These are phyloP conservation scores for Letharia columbiana DNA, from an alignment of 495 filamentous ascomycete species.

Conservation along the genomic window DNA sequence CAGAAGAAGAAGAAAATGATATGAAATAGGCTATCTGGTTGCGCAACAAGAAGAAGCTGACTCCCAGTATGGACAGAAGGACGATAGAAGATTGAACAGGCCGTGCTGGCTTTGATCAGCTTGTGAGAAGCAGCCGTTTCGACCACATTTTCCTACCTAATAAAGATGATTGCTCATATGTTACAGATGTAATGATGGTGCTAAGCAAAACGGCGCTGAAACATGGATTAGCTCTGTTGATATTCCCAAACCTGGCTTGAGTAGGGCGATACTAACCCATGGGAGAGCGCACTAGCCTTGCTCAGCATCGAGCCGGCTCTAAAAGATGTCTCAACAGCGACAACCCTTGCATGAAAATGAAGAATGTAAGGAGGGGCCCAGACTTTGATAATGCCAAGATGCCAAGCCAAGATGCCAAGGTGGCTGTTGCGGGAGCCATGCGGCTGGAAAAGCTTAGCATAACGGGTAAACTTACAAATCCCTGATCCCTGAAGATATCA, in stretches of 20 bases:
- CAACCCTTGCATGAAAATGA: conserved; percentile 9
- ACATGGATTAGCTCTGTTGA: conserved; percentile 10
- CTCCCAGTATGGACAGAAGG: conserved; percentile 33
- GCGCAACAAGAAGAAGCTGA: conserved; percentile 29
- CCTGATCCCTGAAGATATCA: not conserved
- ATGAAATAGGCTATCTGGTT: conserved; percentile 2
- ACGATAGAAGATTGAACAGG: conserved; percentile 35
- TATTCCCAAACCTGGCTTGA: not conserved
- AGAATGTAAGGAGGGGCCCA: not conserved
- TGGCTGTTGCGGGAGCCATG: not conserved
- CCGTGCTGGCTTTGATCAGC: conserved; percentile 31
- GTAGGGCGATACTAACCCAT: conserved; percentile 11
- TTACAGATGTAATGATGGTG: conserved; percentile 13
- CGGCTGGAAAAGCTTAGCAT: not conserved
- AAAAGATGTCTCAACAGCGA: not conserved
- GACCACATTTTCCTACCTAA: conserved; percentile 12
- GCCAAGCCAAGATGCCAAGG: not conserved
- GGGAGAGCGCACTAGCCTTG: conserved; percentile 13
- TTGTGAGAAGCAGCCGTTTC: not conserved
- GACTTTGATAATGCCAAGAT: not conserved
- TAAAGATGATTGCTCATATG: conserved; percentile 14
- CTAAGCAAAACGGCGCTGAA: conserved; percentile 12
- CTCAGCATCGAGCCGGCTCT: conserved; percentile 17
- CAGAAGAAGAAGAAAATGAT: not conserved
- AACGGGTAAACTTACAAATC: not conserved